Conservation (phyloP, 2,329 filamentous ascomycete genomes). For the Claviceps cyperi region DNA sequence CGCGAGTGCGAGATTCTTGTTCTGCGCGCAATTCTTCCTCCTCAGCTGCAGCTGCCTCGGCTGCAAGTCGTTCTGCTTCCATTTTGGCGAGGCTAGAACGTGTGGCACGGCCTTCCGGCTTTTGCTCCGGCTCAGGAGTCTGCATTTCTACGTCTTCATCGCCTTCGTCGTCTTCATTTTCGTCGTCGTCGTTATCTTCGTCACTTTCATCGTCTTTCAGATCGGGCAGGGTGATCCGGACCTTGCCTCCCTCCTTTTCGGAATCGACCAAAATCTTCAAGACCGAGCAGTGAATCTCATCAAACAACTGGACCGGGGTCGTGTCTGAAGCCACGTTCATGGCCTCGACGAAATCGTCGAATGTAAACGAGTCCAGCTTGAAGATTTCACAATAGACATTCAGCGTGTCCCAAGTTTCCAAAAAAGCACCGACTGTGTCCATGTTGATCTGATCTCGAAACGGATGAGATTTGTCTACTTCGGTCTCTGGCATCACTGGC, state of each 20-base stretch:
- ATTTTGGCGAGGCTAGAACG: constrained; percentile 73
- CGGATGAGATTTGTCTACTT: constrained; percentile 5
- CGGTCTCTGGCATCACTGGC: constrained; percentile 32
- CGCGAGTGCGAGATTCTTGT: constrained; percentile 46
- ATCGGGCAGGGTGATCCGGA: constrained; percentile 66
- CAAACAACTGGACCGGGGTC: constrained; percentile 67
- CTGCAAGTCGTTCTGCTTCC: constrained; percentile 55
- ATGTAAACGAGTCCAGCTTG: constrained; percentile 88
- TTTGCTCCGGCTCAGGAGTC: constrained; percentile 57
- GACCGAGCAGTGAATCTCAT: constrained; percentile 83
- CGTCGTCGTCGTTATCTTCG: constrained; percentile 45
- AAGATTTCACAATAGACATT: constrained; percentile 98
- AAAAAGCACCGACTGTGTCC: constrained; percentile 68
- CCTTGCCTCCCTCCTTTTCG: constrained; percentile 59
- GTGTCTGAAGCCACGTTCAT: constrained; percentile 64
- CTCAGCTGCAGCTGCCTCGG: constrained; percentile 41
- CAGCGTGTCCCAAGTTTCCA: constrained; percentile 92
- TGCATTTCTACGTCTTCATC: constrained; percentile 38
- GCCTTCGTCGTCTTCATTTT: constrained; percentile 32
- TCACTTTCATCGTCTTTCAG: constrained; percentile 58
- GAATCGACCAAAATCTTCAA: constrained; percentile 73
- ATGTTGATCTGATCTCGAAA: constrained; percentile 47
- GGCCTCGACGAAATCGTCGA: constrained; percentile 88
- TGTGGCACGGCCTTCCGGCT: constrained; percentile 56
- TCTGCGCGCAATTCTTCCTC: constrained; percentile 30